Base-by-base conservation (phyloP, 2,329 filamentous ascomycete species). In the Tetracladium maxilliforme region DNA sequence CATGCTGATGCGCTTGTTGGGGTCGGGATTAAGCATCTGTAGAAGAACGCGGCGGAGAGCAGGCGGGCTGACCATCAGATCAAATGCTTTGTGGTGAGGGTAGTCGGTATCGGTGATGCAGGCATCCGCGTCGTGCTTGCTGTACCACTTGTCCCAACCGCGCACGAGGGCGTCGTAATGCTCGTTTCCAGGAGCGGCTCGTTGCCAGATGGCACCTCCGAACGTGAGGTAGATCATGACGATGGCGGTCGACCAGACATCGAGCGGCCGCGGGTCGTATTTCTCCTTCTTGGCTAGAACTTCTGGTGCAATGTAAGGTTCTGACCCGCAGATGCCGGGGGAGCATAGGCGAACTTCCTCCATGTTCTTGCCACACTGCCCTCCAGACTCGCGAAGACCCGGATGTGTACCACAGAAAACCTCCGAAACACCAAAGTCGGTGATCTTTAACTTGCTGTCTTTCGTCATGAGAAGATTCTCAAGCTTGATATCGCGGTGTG, bases 361-460 rank as follows among this genome's bases (percentile, higher is more conserved):
- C 69, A 86, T 82, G 35, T 74, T 67, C 42, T 67, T 65, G 23
- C 77, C 79, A 47, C 78, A 86, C 41, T 78, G 64, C 28, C 79
- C 78, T 25, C 71, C 70, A 9, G 78, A 67, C 39, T 76, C 70
- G 31, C 78, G 65, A 20, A 84, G 53, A 16, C 82, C 83, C 1
- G 82, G 83, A 47, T 92, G 82, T 25, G 74, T 73, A 19, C 82
- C 83, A 27, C 64, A 70, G 43, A 92, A 92, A 11, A 92, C 78
- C 44, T 90, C 81, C 0, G 81, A 84, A 10, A 87, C 80, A 26
- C 84, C 84, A 52, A 93, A 92, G 47, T 93, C 84, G 24, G 82
- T 84, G 31, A 93, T 86, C 53, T 92, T 92, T 28, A 92, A 61
- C 46, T 82, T 76, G 43, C 82, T 82, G 30, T 83, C 70, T 38